A percentile compares a stretch with the other conserved stretches of the same genome.
phyloP scores from a whole-genome alignment of 2,329 filamentous ascomycete genomes.

The Emericellopsis atlantica region DNA sequence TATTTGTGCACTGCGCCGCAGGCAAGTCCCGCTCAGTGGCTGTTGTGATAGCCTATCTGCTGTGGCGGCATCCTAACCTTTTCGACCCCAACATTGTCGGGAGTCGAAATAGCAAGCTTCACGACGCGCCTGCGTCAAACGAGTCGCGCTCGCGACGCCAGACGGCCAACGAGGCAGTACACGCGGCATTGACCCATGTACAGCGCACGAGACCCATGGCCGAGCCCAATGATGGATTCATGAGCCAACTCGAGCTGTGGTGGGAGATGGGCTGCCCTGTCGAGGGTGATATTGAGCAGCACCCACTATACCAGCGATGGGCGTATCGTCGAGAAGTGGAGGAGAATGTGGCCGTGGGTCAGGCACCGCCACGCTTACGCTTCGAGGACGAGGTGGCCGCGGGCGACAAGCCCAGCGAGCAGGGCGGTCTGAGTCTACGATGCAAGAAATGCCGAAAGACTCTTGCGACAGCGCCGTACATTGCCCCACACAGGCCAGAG shows the following conservation, averaged over 20 bases:
- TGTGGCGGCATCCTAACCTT: conserved; percentile 49
- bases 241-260: conserved; percentile 77
- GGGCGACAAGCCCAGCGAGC: conserved; percentile 7
- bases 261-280: conserved; percentile 74
- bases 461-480: conserved; percentile 44
- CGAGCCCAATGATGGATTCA: conserved; percentile 86
- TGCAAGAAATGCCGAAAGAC: conserved; percentile 83
- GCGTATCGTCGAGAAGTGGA: conserved; percentile 41
- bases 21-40: conserved; percentile 89
- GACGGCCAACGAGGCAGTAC: conserved; percentile 33
- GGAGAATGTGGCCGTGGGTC: conserved; percentile 53
- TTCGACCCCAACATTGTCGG: conserved; percentile 28
- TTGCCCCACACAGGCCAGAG: conserved; percentile 46
- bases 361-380: conserved; percentile 69
- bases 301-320: conserved; percentile 70
- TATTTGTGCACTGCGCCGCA: conserved; percentile 70
- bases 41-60: conserved; percentile 72
- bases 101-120: conserved; percentile 4
- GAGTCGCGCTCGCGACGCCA: conserved; percentile 12
- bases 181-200: conserved; percentile 55
- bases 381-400: conserved; percentile 63
- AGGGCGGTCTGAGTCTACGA: conserved; percentile 34
- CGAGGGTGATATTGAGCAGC: conserved; percentile 41
- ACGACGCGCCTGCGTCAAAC: background rate
- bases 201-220: conserved; percentile 61